These are phyloP conservation scores for Pseudogymnoascus pannorum DNA, from an alignment of 2,329 filamentous ascomycete species.

Conservation along the genomic window DNA sequence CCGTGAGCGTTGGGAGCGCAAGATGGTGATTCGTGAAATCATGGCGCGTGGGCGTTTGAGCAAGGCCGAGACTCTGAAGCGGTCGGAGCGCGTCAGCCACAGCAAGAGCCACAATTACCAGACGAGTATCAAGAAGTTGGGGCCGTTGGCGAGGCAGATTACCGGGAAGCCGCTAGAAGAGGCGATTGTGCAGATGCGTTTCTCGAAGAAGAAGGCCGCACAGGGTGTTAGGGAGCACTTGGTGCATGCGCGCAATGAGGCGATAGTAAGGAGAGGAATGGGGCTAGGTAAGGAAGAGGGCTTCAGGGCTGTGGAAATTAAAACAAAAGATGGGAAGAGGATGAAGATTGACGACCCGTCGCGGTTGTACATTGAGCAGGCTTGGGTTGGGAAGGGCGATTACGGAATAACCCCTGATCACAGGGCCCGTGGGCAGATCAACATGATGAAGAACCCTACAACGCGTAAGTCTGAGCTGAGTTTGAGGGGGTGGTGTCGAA, in stretches of 20 bases:
- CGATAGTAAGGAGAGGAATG: slow-evolving; percentile 78
- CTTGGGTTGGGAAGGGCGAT: slow-evolving; percentile 79
- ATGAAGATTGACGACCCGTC: slow-evolving; percentile 65
- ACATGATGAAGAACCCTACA: slow-evolving; percentile 61
- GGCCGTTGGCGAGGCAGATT: slow-evolving; percentile 79
- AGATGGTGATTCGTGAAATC: slow-evolving; percentile 73
- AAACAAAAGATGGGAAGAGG: slow-evolving; percentile 67
- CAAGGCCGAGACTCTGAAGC: slow-evolving; percentile 59
- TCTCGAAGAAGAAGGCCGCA: slow-evolving; percentile 88
- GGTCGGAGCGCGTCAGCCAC: slow-evolving; percentile 48
- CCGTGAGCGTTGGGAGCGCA: slow-evolving; percentile 71
- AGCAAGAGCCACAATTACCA: slow-evolving; percentile 66
- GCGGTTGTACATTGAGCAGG: slow-evolving; percentile 83
- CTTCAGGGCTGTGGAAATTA: slow-evolving; percentile 44
- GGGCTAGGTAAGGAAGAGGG: slow-evolving; percentile 45
- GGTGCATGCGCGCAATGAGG: slow-evolving; percentile 72
- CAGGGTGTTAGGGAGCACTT: slow-evolving; percentile 72
- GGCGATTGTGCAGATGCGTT: slow-evolving; percentile 89
- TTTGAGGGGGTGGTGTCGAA: neutral
- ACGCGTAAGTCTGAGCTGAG: slow-evolving; percentile 54
- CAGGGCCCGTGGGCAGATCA: slow-evolving; percentile 67
- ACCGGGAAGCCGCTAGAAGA: slow-evolving; percentile 90
- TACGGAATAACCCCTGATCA: slow-evolving; percentile 54
- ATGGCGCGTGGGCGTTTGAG: slow-evolving; percentile 59
- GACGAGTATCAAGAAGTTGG: slow-evolving; percentile 87